These are phyloP conservation scores for Chrysosporium keratinophilum DNA, from an alignment of 2,329 filamentous ascomycete genomes.

Conservation along the genomic window DNA sequence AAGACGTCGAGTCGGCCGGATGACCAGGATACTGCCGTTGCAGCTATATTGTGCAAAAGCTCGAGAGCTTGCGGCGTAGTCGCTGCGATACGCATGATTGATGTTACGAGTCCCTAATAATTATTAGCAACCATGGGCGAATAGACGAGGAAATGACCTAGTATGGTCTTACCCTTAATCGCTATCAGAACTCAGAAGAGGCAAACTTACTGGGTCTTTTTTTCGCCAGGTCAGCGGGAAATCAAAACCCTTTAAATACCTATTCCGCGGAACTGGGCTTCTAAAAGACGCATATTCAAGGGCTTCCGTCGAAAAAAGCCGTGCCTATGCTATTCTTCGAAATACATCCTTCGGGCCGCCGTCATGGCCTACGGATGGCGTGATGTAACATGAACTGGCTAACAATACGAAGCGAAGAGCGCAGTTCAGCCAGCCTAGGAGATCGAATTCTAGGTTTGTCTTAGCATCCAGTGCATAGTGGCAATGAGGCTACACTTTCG, in stretches of 20 bases:
- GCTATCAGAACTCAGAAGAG: neutral
- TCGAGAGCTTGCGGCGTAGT: conserved; percentile 11
- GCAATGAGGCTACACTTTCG: neutral
- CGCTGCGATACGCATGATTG: conserved; percentile 24
- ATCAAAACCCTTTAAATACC: neutral
- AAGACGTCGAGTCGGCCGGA: conserved; percentile 16
- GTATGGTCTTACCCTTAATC: neutral
- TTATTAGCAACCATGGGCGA: neutral
- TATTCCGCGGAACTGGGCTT: neutral
- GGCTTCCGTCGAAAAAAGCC: neutral
- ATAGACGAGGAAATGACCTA: neutral
- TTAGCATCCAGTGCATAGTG: neutral
- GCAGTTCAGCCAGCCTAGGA: neutral
- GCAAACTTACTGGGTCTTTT: neutral
- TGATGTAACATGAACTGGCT: conserved; percentile 1
- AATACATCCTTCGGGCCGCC: neutral
- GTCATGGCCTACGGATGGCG: neutral
- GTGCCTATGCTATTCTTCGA: neutral
- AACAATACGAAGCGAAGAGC: neutral
- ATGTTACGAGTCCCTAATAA: neutral
- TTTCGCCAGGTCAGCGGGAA: neutral
- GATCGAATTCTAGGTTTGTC: neutral
- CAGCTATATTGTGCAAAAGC: conserved; percentile 14
- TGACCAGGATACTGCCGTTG: conserved; percentile 17
- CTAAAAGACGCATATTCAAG: neutral